phyloP scores from a whole-genome alignment of 768 basidiomycete species.

The Roridomyces roridus region DNA sequence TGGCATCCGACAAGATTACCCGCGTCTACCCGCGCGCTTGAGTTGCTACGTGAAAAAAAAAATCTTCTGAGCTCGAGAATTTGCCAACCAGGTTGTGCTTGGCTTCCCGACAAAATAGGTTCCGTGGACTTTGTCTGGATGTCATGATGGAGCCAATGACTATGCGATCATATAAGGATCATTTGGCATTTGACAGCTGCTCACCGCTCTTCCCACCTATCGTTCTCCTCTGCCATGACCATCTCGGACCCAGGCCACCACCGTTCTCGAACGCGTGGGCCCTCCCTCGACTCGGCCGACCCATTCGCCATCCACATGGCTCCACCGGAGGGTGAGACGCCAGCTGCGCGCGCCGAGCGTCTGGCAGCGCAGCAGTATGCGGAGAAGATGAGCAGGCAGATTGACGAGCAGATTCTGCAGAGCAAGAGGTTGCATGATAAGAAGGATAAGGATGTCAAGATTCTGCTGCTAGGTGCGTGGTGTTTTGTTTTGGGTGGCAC shows the following conservation, averaged over 20 bases:
- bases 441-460: constrained; percentile 57
- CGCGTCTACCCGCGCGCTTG: too few relatives aligned
- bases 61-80: too few relatives aligned
- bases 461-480: constrained; percentile 58
- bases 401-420: constrained; percentile 54
- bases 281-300: constrained; percentile 24
- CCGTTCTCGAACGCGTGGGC: neutral
- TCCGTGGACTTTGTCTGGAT: too few relatives aligned
- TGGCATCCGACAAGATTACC: too few relatives aligned
- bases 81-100: too few relatives aligned
- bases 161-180: too few relatives aligned
- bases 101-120: too few relatives aligned
- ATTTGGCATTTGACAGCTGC: too few relatives aligned
- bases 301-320: constrained; percentile 33
- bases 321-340: constrained; percentile 36
- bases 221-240: neutral
- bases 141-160: too few relatives aligned
- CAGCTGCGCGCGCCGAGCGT: constrained; percentile 40
- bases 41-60: too few relatives aligned
- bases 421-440: constrained; percentile 53
- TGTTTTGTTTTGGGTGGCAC: neutral
- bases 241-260: constrained; percentile 3
- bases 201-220: neutral
- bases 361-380: constrained; percentile 48
- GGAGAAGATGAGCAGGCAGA: constrained; percentile 48